These are phyloP conservation scores for Pisolithus thermaeus DNA, from an alignment of 1,284 basidiomycete species.

Conservation along the genomic window DNA sequence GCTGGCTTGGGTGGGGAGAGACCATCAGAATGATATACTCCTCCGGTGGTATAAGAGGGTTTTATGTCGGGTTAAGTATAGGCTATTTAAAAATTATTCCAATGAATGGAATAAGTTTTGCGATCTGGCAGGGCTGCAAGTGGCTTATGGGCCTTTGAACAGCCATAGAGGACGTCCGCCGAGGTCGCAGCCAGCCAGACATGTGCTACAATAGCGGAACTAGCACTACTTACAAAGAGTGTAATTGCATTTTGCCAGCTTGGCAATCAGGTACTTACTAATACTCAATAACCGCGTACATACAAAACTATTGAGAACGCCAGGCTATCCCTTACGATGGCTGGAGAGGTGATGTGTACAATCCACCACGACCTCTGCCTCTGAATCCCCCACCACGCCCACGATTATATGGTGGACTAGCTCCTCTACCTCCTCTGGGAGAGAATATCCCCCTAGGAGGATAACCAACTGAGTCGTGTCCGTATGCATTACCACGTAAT, in stretches of 20 bases:
- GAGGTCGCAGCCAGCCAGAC: no score
- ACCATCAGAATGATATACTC: constrained; percentile 68
- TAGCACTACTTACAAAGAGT: no score
- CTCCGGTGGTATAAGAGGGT: constrained; percentile 76
- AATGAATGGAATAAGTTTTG: constrained; percentile 85
- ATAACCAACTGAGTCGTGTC: constrained; percentile 6
- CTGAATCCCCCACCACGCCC: constrained; percentile 40
- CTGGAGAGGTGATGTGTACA: background rate
- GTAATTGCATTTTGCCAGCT: no score
- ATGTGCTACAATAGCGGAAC: no score
- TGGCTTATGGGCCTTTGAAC: constrained; percentile 38
- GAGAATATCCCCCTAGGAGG: constrained; percentile 14
- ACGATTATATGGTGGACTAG: constrained; percentile 28
- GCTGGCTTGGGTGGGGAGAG: constrained; percentile 78
- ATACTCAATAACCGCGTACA: background rate
- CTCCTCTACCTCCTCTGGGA: constrained; percentile 30
- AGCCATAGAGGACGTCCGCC: no score
- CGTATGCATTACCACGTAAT: constrained; percentile 8
- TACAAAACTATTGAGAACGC: background rate
- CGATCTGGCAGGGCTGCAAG: constrained; percentile 74
- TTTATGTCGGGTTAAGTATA: constrained; percentile 90
- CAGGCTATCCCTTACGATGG: constrained; percentile 4
- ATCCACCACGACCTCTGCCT: constrained; percentile 38
- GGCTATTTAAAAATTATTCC: constrained; percentile 97
- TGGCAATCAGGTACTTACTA: no score